These are phyloP conservation scores for Phyllostachys edulis DNA, from an alignment of 176 grass and related monocot species.

Conservation along the genomic window DNA sequence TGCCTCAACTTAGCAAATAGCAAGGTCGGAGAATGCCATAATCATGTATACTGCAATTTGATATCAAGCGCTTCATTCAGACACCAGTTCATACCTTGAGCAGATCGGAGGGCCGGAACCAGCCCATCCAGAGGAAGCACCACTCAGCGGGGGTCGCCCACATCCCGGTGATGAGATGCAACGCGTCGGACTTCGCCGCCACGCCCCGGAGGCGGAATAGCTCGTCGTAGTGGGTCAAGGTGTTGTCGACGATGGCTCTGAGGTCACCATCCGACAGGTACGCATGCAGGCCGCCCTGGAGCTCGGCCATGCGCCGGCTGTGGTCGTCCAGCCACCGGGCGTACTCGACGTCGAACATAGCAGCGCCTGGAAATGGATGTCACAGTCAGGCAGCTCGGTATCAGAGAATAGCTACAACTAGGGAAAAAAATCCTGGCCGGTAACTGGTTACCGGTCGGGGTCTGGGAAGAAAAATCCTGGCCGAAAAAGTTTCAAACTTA, in stretches of 20 bases:
- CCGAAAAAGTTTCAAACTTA: no score
- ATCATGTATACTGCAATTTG: background rate
- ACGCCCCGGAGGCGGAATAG: conserved; percentile 61
- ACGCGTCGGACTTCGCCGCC: conserved; percentile 56
- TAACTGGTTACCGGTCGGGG: no score
- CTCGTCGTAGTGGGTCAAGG: conserved; percentile 63
- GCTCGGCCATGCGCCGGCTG: conserved; percentile 51
- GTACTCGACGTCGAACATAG: conserved; percentile 72
- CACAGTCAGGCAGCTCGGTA: background rate
- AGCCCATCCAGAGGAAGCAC: conserved; percentile 90
- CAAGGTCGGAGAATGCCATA: background rate
- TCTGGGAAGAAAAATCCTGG: no score
- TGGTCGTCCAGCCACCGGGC: conserved; percentile 64
- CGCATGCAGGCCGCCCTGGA: conserved; percentile 50
- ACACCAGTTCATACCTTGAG: conserved; percentile 52
- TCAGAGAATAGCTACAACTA: background rate
- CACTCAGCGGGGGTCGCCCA: conserved; percentile 67
- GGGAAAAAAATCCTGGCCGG: no score
- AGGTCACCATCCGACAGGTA: conserved; percentile 62
- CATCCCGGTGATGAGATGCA: conserved; percentile 79
- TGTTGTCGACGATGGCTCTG: conserved; percentile 58
- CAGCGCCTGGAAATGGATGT: conserved; percentile 19
- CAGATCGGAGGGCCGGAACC: conserved; percentile 82
- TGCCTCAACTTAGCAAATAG: background rate
- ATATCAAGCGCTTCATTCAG: background rate